A percentile compares a stretch with the other conserved stretches of the same genome.
Evolutionary conservation across 306 rosid species (phyloP).

Genomic region (Betula pendula): DNA sequence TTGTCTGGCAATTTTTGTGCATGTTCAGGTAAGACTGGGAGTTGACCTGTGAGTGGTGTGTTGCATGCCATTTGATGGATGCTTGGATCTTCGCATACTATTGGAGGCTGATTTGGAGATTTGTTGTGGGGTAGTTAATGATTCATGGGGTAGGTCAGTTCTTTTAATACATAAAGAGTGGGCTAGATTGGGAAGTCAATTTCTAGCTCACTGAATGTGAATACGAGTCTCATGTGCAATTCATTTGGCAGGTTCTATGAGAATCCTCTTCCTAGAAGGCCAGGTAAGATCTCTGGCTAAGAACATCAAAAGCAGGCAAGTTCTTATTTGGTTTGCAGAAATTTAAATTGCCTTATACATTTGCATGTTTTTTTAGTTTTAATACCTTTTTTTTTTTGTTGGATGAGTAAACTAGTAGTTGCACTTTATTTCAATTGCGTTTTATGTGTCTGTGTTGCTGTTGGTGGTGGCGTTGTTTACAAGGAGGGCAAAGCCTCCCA

Average conservation of each 20-base stretch:
- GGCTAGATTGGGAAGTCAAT: constrained; percentile 3
- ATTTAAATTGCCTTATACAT: neutral
- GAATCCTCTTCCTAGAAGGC: constrained; percentile 10
- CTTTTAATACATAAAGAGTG: neutral
- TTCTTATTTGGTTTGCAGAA: neutral
- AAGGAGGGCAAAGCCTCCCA: too few species aligned
- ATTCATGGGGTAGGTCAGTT: constrained; percentile 28
- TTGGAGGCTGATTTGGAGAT: constrained; percentile 21
- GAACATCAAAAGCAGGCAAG: constrained; percentile 16
- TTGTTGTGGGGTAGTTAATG: neutral
- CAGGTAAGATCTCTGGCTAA: constrained; percentile 19
- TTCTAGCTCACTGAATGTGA: constrained; percentile 18
- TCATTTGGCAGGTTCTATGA: constrained; percentile 20
- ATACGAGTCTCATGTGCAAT: constrained; percentile 22
- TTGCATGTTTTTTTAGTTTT: neutral
- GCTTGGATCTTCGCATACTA: constrained; percentile 19
- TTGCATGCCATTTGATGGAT: constrained; percentile 22
- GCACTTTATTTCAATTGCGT: too few species aligned
- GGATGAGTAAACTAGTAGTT: neutral
- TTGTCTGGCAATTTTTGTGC: constrained; percentile 27
- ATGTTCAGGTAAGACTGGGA: constrained; percentile 33
- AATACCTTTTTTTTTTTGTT: neutral
- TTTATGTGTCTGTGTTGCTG: too few species aligned
- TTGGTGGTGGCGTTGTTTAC: too few species aligned
- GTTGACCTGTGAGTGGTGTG: constrained; percentile 25